Evolutionary conservation across 192 early-diverging fungal genomes (phyloP), one percentile per base, ranked within the genome.

Genomic region (Backusella mclennaniae): DNA sequence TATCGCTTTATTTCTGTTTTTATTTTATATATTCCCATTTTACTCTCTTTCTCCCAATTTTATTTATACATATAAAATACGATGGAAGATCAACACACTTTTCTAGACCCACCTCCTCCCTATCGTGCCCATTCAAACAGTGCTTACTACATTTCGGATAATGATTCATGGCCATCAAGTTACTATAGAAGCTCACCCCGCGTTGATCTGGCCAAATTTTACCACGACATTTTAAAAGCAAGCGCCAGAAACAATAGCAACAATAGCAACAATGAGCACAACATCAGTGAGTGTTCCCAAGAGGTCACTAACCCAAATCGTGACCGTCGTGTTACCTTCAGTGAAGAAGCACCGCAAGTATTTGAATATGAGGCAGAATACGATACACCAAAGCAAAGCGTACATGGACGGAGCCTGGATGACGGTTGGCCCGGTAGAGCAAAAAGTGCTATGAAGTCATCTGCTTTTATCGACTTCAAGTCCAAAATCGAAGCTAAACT

Each of bases 361-460:
- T 66, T 42, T 44, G 74, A 75, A 67, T 75, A 75, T 68, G 74
- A 75, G 23, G n/a, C 74, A 67, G 74, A 75, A 67, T 66, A 66
- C 12, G 56, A 66, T 23, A 39, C 33, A 12, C n/a, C 9, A 2
- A 6, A 21, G 17, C 33, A 42, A 66, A 41, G 21, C 9, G 56
- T 63, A 29, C 56, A 63, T 29, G 42, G 23, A 23, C 56, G 11
- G 4, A 21, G 56, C 12, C 11, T 74, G 29, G 38, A 29, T 39
- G 73, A 74, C 6, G 49, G 73, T 1, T 74, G 73, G 70, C 70
- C 70, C 9, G 70, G 70, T n/a, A 71, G 44, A 49, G 42, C 70
- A 33, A 71, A 71, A 44, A 33, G 1, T 23, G 70, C 70, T 19
- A 71, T 71, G 70, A 71, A 71, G 14, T 71, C 70, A 46, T 31